A percentile compares a stretch with the other conserved stretches of the same genome.
phyloP scores from a whole-genome alignment of 768 basidiomycete species.

The Pisolithus marmoratus region DNA sequence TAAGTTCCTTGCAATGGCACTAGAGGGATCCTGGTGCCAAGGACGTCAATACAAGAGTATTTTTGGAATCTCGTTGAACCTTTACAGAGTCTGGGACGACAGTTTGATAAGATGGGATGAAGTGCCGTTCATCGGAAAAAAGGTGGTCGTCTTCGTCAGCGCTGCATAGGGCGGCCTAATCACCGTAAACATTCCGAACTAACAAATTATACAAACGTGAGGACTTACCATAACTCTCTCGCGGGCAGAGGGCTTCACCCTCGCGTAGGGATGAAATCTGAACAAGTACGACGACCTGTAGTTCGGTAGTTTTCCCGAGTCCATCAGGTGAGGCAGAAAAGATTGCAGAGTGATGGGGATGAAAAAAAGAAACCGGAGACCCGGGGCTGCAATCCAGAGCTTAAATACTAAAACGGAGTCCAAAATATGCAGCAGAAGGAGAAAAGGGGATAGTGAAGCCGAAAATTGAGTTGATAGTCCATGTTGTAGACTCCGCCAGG shows the following conservation, averaged over 20 bases:
- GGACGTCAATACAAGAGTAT: neutral
- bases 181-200: neutral
- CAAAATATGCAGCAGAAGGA: neutral
- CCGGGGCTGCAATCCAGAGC: neutral
- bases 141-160: neutral
- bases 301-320: conserved; percentile 2
- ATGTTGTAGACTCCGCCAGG: neutral
- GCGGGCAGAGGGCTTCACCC: conserved; percentile 2
- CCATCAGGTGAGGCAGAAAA: neutral
- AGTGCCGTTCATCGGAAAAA: neutral
- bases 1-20: no score
- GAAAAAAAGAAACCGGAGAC: neutral
- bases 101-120: neutral
- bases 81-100: neutral
- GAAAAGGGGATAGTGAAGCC: neutral
- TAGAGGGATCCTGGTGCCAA: no score
- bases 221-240: conserved; percentile 3
- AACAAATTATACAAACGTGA: neutral
- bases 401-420: conserved; percentile 3
- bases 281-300: conserved; percentile 7
- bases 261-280: conserved; percentile 9
- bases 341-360: neutral
- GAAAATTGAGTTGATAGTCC: neutral
- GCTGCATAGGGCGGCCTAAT: neutral
- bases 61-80: neutral